Evolutionary conservation across 306 rosid genomes (phyloP).

Genomic region (Hippophae tibetana): DNA sequence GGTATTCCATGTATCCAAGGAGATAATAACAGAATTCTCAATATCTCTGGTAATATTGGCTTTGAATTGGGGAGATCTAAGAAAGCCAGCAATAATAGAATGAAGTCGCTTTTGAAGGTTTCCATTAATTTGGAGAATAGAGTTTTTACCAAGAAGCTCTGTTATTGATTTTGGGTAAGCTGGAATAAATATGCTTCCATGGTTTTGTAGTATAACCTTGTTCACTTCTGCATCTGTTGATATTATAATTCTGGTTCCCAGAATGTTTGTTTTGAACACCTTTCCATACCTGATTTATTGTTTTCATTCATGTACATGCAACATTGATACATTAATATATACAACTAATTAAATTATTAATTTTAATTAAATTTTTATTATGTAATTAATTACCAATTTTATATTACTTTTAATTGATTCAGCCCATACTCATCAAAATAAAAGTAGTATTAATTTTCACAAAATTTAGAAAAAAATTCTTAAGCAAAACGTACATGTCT

Average conservation of each 20-base stretch:
- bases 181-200: constrained; percentile 58
- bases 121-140: constrained; percentile 65
- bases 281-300: constrained; percentile 49
- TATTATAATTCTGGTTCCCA: constrained; percentile 73
- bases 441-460: no score
- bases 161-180: constrained; percentile 88
- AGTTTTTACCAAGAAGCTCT: constrained; percentile 62
- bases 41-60: constrained; percentile 52
- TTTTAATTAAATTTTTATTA: no score
- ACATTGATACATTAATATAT: no score
- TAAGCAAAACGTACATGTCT: no score
- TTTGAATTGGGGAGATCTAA: constrained; percentile 59
- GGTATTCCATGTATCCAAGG: constrained; percentile 44
- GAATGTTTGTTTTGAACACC: constrained; percentile 67
- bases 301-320: neutral
- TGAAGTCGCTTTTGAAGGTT: constrained; percentile 54
- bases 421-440: no score
- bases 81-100: constrained; percentile 56
- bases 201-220: constrained; percentile 63
- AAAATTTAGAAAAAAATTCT: no score
- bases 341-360: no score
- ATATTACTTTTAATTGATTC: no score
- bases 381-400: no score
- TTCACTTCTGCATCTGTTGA: constrained; percentile 84
- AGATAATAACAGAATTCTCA: constrained; percentile 42